Evolutionary conservation across 2,329 filamentous ascomycete genomes (phyloP).

Genomic region (Penicillium digitatum): DNA sequence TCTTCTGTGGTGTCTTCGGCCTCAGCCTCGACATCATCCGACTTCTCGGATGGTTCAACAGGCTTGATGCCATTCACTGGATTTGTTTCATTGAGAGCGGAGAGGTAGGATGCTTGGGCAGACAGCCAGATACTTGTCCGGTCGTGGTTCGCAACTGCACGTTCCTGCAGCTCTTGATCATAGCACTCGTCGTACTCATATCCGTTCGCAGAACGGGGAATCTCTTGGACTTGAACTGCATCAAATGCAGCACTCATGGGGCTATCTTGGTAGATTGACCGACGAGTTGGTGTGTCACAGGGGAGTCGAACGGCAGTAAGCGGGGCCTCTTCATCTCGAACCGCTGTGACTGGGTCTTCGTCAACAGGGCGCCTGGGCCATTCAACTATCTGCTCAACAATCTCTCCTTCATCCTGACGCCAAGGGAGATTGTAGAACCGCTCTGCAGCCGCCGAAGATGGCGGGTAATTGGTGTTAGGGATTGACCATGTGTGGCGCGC

Average conservation of each 20-base stretch:
- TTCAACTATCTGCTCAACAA: conserved; percentile 67
- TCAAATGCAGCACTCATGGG: conserved; percentile 27
- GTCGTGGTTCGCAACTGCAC: conserved; percentile 70
- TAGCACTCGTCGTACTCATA: conserved; percentile 71
- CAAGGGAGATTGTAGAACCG: conserved; percentile 86
- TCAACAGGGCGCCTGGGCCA: conserved; percentile 43
- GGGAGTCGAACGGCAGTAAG: conserved; percentile 48
- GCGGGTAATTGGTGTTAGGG: conserved; percentile 54
- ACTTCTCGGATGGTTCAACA: conserved; percentile 15
- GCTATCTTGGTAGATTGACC: conserved; percentile 23
- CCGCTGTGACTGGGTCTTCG: conserved; percentile 35
- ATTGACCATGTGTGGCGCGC: conserved; percentile 79
- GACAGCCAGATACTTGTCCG: conserved; percentile 82
- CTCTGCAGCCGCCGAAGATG: conserved; percentile 86
- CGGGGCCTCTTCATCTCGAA: conserved; percentile 31
- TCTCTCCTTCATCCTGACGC: conserved; percentile 48
- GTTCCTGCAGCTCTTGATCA: conserved; percentile 65
- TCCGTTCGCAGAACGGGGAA: conserved; percentile 56
- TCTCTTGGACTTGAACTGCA: conserved; percentile 46
- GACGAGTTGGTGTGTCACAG: conserved; percentile 34
- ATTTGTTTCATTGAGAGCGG: conserved; percentile 58
- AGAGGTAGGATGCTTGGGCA: conserved; percentile 74
- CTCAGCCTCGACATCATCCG: conserved; percentile 16
- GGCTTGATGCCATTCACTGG: conserved; percentile 46
- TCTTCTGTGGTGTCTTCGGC: conserved; percentile 18